A percentile compares a stretch with the other conserved stretches of the same genome.
Conservation (phyloP, 2,329 filamentous ascomycete genomes). For the Alternaria consortialis region DNA sequence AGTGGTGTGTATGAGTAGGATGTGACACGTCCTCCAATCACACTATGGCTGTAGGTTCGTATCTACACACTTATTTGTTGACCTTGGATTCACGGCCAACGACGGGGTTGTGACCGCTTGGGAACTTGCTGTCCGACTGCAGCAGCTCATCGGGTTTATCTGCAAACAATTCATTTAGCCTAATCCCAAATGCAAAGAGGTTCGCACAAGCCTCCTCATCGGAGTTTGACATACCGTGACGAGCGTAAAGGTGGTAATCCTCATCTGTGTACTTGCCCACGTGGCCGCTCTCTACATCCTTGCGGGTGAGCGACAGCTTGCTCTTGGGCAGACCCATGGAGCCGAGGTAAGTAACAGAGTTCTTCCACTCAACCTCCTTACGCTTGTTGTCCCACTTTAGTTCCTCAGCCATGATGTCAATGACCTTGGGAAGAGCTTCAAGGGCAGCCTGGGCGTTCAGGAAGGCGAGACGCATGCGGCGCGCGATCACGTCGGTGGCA, state of each 20-base stretch:
- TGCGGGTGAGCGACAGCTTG: conserved; percentile 64
- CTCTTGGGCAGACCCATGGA: conserved; percentile 70
- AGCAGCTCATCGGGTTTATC: conserved; percentile 65
- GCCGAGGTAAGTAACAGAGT: conserved; percentile 67
- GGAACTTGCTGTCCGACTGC: conserved; percentile 59
- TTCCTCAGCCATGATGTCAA: conserved; percentile 89
- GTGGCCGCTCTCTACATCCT: conserved; percentile 66
- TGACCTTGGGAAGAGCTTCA: conserved; percentile 82
- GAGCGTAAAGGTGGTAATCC: conserved; percentile 59
- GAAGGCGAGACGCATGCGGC: conserved; percentile 86
- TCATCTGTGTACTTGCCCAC: conserved; percentile 57
- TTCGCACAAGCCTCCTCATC: conserved; percentile 27
- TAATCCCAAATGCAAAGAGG: conserved; percentile 32
- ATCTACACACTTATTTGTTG: conserved; percentile 56
- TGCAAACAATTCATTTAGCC: conserved; percentile 42
- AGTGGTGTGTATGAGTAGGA: conserved; percentile 1
- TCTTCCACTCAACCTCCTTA: conserved; percentile 82
- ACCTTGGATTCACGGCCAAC: conserved; percentile 55
- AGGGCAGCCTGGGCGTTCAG: conserved; percentile 90
- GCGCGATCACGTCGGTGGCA: conserved; percentile 85
- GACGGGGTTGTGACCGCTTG: conserved; percentile 56
- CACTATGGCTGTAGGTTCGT: neutral
- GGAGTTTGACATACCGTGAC: conserved; percentile 55
- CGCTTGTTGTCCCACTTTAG: conserved; percentile 77
- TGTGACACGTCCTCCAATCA: neutral